Conservation (phyloP, 768 basidiomycete genomes). For the Tulasnella sp. region DNA sequence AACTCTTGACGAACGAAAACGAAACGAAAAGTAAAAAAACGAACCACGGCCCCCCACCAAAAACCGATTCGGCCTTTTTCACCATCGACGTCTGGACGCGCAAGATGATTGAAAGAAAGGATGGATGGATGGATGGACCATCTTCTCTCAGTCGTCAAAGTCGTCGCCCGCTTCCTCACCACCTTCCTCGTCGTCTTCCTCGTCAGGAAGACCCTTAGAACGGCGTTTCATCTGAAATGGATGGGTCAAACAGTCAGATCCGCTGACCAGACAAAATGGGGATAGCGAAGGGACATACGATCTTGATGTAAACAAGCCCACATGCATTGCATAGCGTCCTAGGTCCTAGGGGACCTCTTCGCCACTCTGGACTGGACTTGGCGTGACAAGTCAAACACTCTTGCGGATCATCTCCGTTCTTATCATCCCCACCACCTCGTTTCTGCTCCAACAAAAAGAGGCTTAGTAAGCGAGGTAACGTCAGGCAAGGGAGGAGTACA, state of each 20-base stretch:
- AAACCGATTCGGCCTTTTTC: no score
- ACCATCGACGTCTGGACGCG: no score
- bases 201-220: conserved; percentile 11
- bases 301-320: conserved; percentile 77
- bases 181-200: conserved; percentile 9
- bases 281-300: conserved; percentile 41
- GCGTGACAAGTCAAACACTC: conserved; percentile 11
- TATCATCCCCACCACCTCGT: not conserved
- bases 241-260: not conserved
- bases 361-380: conserved; percentile 13
- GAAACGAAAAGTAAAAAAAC: no score
- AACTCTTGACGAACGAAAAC: no score
- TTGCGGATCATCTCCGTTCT: conserved; percentile 5
- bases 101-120: no score
- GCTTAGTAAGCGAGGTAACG: not conserved
- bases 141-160: not conserved
- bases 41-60: no score
- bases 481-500: not conserved
- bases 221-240: conserved; percentile 13
- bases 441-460: not conserved
- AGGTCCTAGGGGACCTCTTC: conserved; percentile 37
- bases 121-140: no score
- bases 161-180: not conserved
- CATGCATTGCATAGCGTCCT: conserved; percentile 80
- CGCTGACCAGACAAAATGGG: not conserved